Conservation (phyloP, 148 eudicot species). For the Persicaria maculosa region DNA sequence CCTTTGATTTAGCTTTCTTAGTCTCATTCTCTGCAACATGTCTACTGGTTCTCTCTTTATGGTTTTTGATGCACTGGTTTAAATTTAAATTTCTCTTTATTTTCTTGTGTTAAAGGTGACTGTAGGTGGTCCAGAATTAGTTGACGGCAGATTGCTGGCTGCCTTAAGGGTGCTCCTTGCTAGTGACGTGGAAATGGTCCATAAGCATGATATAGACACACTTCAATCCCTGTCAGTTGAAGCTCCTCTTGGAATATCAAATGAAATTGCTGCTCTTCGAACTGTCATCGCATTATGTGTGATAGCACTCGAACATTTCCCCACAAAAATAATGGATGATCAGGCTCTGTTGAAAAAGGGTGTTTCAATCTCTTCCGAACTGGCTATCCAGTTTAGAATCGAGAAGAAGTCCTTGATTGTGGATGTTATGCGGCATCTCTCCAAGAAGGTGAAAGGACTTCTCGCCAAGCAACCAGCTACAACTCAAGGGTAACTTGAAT, state of each 20-base stretch:
- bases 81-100: background rate
- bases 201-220: constrained; percentile 36
- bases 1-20: background rate
- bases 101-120: constrained; percentile 44
- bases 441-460: constrained; percentile 53
- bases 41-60: background rate
- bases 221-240: constrained; percentile 58
- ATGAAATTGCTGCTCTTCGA: constrained; percentile 54
- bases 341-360: constrained; percentile 50
- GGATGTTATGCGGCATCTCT: constrained; percentile 66
- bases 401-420: constrained; percentile 72
- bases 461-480: constrained; percentile 35
- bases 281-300: constrained; percentile 65
- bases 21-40: background rate
- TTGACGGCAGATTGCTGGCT: constrained; percentile 80
- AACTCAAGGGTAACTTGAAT: constrained; percentile 20
- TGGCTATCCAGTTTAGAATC: constrained; percentile 68
- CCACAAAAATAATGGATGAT: constrained; percentile 81
- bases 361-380: constrained; percentile 44
- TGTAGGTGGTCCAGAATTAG: constrained; percentile 69
- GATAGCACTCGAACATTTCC: constrained; percentile 69
- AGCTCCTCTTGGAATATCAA: constrained; percentile 72
- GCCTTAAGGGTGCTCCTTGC: constrained; percentile 65
- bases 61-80: background rate
- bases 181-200: constrained; percentile 36